Base-by-base conservation (phyloP, 2,329 filamentous ascomycete genomes). In the Trichoderma atroviride region DNA sequence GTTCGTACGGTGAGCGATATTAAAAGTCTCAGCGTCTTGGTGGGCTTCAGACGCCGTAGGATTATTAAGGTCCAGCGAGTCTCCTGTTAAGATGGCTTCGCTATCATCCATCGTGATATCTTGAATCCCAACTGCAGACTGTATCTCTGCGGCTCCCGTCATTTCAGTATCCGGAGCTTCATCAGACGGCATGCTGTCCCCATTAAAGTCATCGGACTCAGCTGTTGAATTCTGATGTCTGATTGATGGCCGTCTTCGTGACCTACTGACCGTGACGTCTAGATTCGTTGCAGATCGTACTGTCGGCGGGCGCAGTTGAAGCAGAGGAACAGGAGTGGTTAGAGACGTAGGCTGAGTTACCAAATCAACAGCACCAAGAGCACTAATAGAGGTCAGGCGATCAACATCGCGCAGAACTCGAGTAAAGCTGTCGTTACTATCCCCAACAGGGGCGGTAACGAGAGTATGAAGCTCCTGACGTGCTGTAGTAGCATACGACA, bases 291-390 rank as follows among this genome's bases (percentile, higher is more conserved):
- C 84, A 31, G 84, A 85, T 71, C 82, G 87, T 70, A 84, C 83
- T 11, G 85, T 85, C 6, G 87, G 85, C 43, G 88, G 87, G 19
- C 79, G 78, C 63, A 80, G 75, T 81, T 91, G 89, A 31, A 89
- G 83, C 1, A 91, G 89, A 58, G 91, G 91, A 56, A 92, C 85
- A 16, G 94, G 94, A 0, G 94, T 97, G 7, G 93, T 96, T 0
- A 94, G 94, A 14, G 94, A 97, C 69, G 94, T 92, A 10, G 96
- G 96, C 78, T 97, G 94, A n/a, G 95, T 97, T 53, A 87, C 87
- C 66, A 94, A 82, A 65, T 91, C 90, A 13, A 87, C 84, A 72
- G 91, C 87, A 66, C 90, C 83, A 52, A 90, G 87, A 7, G 91
- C 88, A 56, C 91, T 84, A 90, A 96, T 96, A 64, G 92, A 96